Evolutionary conservation across 108 stramenopile genomes (phyloP), one percentile per base, ranked within the genome.

Genomic region (Skeletonema marinoi): DNA sequence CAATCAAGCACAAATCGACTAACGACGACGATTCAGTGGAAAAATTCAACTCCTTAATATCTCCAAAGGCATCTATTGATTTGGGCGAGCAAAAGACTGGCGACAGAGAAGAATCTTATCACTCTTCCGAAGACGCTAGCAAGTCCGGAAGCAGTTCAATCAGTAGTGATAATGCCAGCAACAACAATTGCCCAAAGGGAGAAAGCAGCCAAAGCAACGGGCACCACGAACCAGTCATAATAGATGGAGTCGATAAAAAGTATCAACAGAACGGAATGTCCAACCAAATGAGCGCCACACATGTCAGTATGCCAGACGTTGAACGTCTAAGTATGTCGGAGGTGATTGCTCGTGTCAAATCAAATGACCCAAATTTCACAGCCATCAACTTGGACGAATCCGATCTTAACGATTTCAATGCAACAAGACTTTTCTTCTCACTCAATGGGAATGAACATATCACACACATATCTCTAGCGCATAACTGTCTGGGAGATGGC

Each of bases 381-480:
- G 48, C 46, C 46, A 68, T 68, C 32, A 68, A 32, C 29, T 68
- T 68, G 9, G 68, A 68, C 29, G 50, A 68, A 17, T 31, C 46
- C 10, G 68, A 33, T 6, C 68, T 68, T 29, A 68, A 44, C 17
- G 68, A 68, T 31, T 68, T 44, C 48, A 48, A 68, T 68, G 50
- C 42, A 33, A 48, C 68, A 30, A 14, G 29, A 5, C 68, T 68
- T 30, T 16, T 68, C 46, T 21, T 50, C 14, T 31, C 50, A 12
- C 50, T 68, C 3, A 44, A 68, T 31, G 68, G 50, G 3, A 68
- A 68, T 54, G 30, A 44, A n/a, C 29, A 68, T 33, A 48, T 68
- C 30, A 44, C 42, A 0, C 60, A 62, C 30, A 8, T 73, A 7
- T 61, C 71, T 42, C 31, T 44, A 39, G 44, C 71, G 16, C 32